Evolutionary conservation across 2,329 filamentous ascomycete genomes (phyloP).

Genomic region (Alternaria sp.): DNA sequence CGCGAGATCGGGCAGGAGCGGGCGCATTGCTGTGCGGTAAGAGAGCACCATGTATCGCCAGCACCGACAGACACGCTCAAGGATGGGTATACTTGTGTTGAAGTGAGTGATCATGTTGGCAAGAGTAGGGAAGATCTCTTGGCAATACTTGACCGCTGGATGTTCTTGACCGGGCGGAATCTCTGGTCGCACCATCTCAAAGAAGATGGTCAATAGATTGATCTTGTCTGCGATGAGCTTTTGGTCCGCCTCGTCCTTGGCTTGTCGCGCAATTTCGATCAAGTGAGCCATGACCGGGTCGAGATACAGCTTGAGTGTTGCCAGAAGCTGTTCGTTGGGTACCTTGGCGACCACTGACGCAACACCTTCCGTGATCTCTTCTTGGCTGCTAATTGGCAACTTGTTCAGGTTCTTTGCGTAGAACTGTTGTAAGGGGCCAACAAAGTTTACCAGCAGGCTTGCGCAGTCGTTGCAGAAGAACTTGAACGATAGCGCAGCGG

Average conservation of each 20-base stretch:
- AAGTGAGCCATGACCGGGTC: slow-evolving; percentile 87
- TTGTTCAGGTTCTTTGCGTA: slow-evolving; percentile 90
- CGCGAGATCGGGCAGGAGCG: slow-evolving; percentile 83
- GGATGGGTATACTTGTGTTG: slow-evolving; percentile 82
- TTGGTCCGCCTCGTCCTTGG: slow-evolving; percentile 82
- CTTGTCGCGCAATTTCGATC: slow-evolving; percentile 85
- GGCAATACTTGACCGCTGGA: slow-evolving; percentile 94
- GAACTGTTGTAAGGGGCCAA: slow-evolving; percentile 86
- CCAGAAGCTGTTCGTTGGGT: slow-evolving; percentile 79
- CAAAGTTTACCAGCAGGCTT: slow-evolving; percentile 81
- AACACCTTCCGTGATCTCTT: slow-evolving; percentile 95
- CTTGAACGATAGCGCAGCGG: slow-evolving; percentile 91
- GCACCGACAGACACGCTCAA: slow-evolving; percentile 91
- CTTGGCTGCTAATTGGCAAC: slow-evolving; percentile 84
- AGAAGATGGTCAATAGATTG: slow-evolving; percentile 89
- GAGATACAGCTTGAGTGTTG: slow-evolving; percentile 88
- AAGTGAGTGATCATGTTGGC: slow-evolving; percentile 89
- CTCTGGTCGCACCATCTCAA: slow-evolving; percentile 79
- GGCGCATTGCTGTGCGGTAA: slow-evolving; percentile 87
- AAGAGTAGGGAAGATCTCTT: slow-evolving; percentile 89
- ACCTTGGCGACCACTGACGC: slow-evolving; percentile 90
- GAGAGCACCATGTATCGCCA: slow-evolving; percentile 98
- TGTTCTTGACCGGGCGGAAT: slow-evolving; percentile 75
- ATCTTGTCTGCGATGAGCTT: slow-evolving; percentile 92
- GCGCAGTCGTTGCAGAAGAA: slow-evolving; percentile 98